phyloP scores from a whole-genome alignment of 495 filamentous ascomycete species.

The Ascobolus immersus region DNA sequence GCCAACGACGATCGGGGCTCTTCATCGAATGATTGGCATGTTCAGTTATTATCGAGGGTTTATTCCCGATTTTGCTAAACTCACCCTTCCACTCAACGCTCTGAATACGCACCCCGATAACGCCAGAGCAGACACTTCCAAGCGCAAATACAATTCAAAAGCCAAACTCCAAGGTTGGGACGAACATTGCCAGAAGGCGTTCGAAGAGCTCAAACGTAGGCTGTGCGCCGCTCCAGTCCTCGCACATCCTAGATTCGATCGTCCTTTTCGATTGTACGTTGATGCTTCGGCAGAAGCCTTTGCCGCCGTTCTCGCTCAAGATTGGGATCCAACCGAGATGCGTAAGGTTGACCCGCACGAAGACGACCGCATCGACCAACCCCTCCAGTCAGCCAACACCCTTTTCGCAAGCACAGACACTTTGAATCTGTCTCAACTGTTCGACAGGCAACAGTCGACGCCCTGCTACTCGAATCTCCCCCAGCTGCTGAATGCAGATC shows the following conservation, averaged over 20 bases:
- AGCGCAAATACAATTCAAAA: not conserved
- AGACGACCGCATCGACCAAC: too few relatives aligned
- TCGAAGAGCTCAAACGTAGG: not conserved
- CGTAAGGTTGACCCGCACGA: too few relatives aligned
- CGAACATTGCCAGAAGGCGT: not conserved
- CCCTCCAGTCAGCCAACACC: too few relatives aligned
- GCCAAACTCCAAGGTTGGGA: not conserved
- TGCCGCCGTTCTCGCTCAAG: not conserved
- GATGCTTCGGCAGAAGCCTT: not conserved
- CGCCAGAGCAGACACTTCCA: not conserved
- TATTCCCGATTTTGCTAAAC: conserved; percentile 1
- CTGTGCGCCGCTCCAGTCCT: not conserved
- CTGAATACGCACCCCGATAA: not conserved
- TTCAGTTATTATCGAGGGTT: conserved; percentile 4
- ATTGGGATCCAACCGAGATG: too few relatives aligned
- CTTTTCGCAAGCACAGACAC: too few relatives aligned
- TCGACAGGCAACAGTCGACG: too few relatives aligned
- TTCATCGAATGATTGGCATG: conserved; percentile 3
- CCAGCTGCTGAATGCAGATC: too few relatives aligned
- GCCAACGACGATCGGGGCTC: not conserved
- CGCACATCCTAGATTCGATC: not conserved
- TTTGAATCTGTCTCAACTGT: too few relatives aligned
- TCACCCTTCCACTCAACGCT: not conserved
- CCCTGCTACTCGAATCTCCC: too few relatives aligned
- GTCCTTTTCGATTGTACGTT: not conserved